Evolutionary conservation across 2,329 filamentous ascomycete species (phyloP).

Genomic region (Periconia sp.): DNA sequence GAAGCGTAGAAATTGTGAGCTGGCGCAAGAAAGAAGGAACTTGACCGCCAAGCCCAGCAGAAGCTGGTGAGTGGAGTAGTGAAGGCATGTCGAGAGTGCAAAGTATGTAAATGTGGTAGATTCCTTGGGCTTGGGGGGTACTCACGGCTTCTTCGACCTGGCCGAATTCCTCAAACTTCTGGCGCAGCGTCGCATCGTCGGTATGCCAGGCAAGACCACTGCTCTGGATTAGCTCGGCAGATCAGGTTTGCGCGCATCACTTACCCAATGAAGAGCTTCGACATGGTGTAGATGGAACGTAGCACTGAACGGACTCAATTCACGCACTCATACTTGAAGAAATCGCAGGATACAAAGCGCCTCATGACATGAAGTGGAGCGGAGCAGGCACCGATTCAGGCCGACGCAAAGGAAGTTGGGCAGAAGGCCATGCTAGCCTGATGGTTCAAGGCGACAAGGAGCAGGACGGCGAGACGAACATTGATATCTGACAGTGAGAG

Average conservation of each 20-base stretch:
- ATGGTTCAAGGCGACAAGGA: conserved; percentile 22
- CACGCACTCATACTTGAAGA: conserved; percentile 35
- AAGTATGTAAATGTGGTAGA: conserved; percentile 5
- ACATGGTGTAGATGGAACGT: conserved; percentile 64
- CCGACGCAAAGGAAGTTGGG: conserved; percentile 14
- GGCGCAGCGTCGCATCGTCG: conserved; percentile 81
- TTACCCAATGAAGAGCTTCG: conserved; percentile 95
- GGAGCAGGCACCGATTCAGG: conserved; percentile 25
- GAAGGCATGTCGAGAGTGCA: no score
- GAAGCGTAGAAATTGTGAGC: no score
- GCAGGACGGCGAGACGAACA: conserved; percentile 49
- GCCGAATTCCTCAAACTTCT: conserved; percentile 93
- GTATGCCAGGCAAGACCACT: conserved; percentile 99
- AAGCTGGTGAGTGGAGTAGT: no score
- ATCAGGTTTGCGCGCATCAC: conserved; percentile 34
- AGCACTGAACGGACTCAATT: conserved; percentile 50
- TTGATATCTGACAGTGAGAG: no score
- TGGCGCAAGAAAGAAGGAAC: no score
- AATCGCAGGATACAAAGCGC: conserved; percentile 35
- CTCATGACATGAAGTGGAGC: conserved; percentile 25
- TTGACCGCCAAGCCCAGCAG: no score
- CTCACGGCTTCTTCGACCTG: conserved; percentile 93
- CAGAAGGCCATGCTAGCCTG: conserved; percentile 38
- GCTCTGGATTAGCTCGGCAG: conserved; percentile 17
- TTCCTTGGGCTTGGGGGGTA: no score